Percentiles rank a stretch among this genome's conserved stretches.
Conservation (phyloP, 495 filamentous ascomycete genomes). For the Trichocladium antarcticum region DNA sequence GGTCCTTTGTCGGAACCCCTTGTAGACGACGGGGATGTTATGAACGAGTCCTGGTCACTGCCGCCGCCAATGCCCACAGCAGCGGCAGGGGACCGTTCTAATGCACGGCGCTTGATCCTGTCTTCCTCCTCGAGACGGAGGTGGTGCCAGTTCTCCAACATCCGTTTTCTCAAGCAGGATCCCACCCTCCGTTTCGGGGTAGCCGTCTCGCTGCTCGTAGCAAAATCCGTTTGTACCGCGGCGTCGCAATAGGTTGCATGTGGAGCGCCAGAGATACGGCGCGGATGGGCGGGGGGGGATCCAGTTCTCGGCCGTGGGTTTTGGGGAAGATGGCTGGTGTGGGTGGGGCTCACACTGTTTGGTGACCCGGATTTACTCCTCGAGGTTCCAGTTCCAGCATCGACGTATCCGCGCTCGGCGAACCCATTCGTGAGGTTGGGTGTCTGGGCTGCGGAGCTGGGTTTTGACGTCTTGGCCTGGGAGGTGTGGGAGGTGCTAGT, state of each 20-base stretch:
- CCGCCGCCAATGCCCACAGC: constrained; percentile 30
- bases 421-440: constrained; percentile 25
- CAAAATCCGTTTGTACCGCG: constrained; percentile 39
- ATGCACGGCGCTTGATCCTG: constrained; percentile 15
- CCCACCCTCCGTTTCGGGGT: constrained; percentile 34
- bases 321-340: constrained; percentile 12
- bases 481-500: constrained; percentile 28
- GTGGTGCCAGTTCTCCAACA: constrained; percentile 37
- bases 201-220: constrained; percentile 21
- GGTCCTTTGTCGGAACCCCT: constrained; percentile 13
- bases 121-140: constrained; percentile 29
- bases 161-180: constrained; percentile 34
- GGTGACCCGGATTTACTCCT: constrained; percentile 41
- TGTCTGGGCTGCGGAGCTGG: constrained; percentile 25
- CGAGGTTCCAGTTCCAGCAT: constrained; percentile 39
- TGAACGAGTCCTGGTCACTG: constrained; percentile 8
- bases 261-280: constrained; percentile 23
- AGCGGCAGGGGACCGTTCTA: constrained; percentile 12
- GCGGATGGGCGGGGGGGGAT: constrained; percentile 19
- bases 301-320: constrained; percentile 10
- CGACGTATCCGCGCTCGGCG: constrained; percentile 36
- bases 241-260: constrained; percentile 35
- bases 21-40: constrained; percentile 12
- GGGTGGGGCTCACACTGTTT: constrained; percentile 31
- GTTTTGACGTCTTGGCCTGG: constrained; percentile 30